These are phyloP conservation scores for Acmispon strigosus DNA, from an alignment of 306 rosid species.

Conservation along the genomic window DNA sequence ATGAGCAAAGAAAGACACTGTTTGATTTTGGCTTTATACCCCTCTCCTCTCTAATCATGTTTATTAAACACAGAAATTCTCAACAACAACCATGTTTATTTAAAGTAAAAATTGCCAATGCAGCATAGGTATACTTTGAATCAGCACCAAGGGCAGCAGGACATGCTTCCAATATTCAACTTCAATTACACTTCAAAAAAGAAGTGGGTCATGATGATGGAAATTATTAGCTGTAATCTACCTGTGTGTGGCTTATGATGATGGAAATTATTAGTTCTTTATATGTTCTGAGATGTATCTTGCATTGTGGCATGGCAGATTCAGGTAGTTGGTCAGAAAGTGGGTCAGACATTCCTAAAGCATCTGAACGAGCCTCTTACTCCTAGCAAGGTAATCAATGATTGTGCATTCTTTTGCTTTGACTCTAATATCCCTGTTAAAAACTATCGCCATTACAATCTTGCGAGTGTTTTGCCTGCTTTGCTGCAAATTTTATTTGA, in stretches of 20 bases:
- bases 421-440: not conserved
- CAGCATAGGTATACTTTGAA: too few species aligned
- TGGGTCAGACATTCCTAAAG: conserved; percentile 50
- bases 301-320: conserved; percentile 35
- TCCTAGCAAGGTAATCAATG: conserved; percentile 45
- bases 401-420: not conserved
- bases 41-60: conserved; percentile 30
- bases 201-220: too few species aligned
- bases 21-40: conserved; percentile 47
- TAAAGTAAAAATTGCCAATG: too few species aligned
- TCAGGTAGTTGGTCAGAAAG: conserved; percentile 60
- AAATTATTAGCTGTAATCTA: too few species aligned
- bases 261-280: not conserved
- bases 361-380: conserved; percentile 28
- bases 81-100: too few species aligned
- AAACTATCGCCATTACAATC: not conserved
- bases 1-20: conserved; percentile 27
- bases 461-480: not conserved
- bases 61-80: too few species aligned
- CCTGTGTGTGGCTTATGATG: not conserved
- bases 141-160: too few species aligned
- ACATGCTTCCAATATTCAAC: too few species aligned
- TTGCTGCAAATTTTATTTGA: not conserved
- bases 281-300: not conserved
- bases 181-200: too few species aligned